Percentiles rank a stretch among this genome's conserved stretches.
Conservation (phyloP, 2,329 filamentous ascomycete genomes). For the Hirsutella minnesotensis region DNA sequence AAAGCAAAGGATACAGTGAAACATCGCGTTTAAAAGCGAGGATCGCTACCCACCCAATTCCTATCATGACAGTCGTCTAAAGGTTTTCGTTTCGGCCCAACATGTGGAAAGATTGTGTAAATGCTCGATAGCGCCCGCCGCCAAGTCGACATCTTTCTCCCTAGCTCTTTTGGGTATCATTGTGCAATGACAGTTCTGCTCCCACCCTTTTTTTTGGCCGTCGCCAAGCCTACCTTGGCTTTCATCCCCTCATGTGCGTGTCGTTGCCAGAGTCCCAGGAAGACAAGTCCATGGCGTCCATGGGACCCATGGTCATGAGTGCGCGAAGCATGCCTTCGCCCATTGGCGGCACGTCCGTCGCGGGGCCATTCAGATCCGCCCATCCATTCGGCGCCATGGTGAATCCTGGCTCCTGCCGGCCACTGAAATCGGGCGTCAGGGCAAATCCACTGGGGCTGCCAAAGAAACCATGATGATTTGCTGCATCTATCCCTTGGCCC, state of each 20-base stretch:
- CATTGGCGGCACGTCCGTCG: slow-evolving; percentile 37
- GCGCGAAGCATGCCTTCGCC: slow-evolving; percentile 45
- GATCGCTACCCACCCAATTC: no score
- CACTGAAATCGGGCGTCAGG: slow-evolving; percentile 10
- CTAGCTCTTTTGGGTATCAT: no score
- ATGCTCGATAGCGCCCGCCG: no score
- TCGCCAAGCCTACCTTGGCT: no score
- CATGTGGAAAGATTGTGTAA: no score
- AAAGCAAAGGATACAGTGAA: no score
- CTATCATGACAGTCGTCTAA: no score
- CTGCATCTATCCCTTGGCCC: slow-evolving; percentile 21
- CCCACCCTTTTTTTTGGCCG: no score
- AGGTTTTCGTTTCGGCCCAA: background rate
- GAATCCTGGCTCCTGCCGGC: slow-evolving; percentile 21
- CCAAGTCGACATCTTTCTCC: no score
- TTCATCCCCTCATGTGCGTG: slow-evolving; percentile 9
- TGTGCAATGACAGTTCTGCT: no score
- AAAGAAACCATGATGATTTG: slow-evolving; percentile 27
- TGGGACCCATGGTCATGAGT: slow-evolving; percentile 45
- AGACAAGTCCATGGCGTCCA: slow-evolving; percentile 47
- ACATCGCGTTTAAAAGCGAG: no score
- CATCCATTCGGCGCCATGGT: slow-evolving; percentile 31
- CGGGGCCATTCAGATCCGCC: slow-evolving; percentile 27
- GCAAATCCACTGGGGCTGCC: slow-evolving; percentile 25
- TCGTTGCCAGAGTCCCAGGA: slow-evolving; percentile 30